These are phyloP conservation scores for Pichia sp. DNA, from an alignment of 1,139 yeast species.

Conservation along the genomic window DNA sequence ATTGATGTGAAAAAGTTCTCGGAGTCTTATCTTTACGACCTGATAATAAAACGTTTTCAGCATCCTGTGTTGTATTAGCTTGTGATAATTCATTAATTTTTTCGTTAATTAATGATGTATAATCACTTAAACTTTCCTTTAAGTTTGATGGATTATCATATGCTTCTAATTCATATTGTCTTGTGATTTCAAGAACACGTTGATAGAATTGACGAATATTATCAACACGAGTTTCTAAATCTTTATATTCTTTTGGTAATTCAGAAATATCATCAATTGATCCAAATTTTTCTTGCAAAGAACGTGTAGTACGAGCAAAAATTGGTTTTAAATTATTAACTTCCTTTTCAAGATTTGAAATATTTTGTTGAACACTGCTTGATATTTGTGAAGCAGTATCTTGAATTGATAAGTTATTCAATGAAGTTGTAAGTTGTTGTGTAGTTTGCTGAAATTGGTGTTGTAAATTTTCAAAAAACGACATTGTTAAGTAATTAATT, in stretches of 20 bases:
- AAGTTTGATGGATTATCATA: slow-evolving; percentile 74
- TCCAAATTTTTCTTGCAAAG: slow-evolving; percentile 68
- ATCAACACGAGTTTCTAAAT: slow-evolving; percentile 62
- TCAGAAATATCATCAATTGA: slow-evolving; percentile 64
- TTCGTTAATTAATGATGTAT: slow-evolving; percentile 49
- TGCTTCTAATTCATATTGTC: slow-evolving; percentile 58
- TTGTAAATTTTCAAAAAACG: slow-evolving; percentile 17
- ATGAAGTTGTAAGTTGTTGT: slow-evolving; percentile 17
- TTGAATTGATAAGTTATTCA: slow-evolving; percentile 19
- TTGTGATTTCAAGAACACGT: slow-evolving; percentile 53
- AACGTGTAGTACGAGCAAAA: slow-evolving; percentile 52
- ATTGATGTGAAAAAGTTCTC: slow-evolving; percentile 46
- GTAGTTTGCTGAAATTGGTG: slow-evolving; percentile 22
- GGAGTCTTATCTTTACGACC: slow-evolving; percentile 32
- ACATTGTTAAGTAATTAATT: slow-evolving; percentile 1
- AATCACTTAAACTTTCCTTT: slow-evolving; percentile 51
- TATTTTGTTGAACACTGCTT: slow-evolving; percentile 36
- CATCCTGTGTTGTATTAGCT: slow-evolving; percentile 59
- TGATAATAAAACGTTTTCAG: slow-evolving; percentile 43
- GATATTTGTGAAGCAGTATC: slow-evolving; percentile 41
- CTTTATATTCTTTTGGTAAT: slow-evolving; percentile 65
- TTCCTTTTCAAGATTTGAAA: slow-evolving; percentile 31
- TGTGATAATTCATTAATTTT: slow-evolving; percentile 54
- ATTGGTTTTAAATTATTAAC: slow-evolving; percentile 41
- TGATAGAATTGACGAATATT: slow-evolving; percentile 53